A percentile compares a stretch with the other conserved stretches of the same genome.
Evolutionary conservation across 1,284 basidiomycete genomes (phyloP).

Genomic region (Anthracocystis walkeri): DNA sequence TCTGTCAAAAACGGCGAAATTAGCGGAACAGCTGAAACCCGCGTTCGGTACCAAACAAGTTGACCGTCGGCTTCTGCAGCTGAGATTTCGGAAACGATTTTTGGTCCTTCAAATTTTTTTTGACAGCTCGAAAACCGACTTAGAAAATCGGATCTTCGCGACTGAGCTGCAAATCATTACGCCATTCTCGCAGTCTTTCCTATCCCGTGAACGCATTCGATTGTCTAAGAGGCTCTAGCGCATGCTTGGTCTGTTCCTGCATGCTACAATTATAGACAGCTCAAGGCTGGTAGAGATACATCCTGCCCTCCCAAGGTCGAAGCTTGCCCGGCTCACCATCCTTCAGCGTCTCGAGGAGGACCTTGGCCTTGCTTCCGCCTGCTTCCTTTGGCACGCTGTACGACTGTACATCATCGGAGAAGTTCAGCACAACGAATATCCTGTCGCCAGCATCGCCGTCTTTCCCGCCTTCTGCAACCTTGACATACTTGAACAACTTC

Average conservation of each 20-base stretch:
- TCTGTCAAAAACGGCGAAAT: conserved; percentile 22
- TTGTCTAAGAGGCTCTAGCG: neutral
- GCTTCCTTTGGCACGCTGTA: conserved; percentile 31
- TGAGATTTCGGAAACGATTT: neutral
- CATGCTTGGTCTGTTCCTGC: conserved; percentile 10
- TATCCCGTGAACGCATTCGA: neutral
- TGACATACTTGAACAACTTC: conserved; percentile 75
- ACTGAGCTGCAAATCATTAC: no score
- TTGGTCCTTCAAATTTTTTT: neutral
- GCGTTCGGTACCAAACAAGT: conserved; percentile 9
- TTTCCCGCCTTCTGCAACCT: conserved; percentile 63
- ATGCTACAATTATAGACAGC: neutral
- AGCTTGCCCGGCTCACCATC: conserved; percentile 17
- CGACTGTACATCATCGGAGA: conserved; percentile 20
- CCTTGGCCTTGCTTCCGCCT: conserved; percentile 16
- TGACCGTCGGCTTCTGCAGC: conserved; percentile 22
- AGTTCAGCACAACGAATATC: conserved; percentile 45
- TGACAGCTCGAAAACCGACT: neutral
- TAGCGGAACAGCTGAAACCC: conserved; percentile 6
- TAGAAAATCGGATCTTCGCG: no score
- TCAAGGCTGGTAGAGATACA: conserved; percentile 30
- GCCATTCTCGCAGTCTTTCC: neutral
- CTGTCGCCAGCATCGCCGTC: conserved; percentile 61
- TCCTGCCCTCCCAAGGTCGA: conserved; percentile 31
- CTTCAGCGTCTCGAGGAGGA: conserved; percentile 17